A percentile compares a stretch with the other conserved stretches of the same genome.
phyloP scores from a whole-genome alignment of 2,329 filamentous ascomycete species.

The Stachybotrys elegans region DNA sequence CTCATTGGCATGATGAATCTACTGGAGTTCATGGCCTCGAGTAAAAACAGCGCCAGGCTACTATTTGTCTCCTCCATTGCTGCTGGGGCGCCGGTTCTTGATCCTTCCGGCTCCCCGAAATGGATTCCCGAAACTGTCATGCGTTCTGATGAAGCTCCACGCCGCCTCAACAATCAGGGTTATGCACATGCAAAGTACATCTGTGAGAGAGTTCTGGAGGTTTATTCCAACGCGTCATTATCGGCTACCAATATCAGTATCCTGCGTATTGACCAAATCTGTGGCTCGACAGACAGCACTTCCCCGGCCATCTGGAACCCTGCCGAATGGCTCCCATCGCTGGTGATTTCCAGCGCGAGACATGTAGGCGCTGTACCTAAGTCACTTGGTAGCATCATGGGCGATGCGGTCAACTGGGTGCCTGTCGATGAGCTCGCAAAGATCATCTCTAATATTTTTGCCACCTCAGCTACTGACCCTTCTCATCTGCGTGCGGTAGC shows the following conservation, averaged over 20 bases:
- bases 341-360: neutral
- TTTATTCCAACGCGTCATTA: neutral
- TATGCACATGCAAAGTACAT: neutral
- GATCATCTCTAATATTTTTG: neutral
- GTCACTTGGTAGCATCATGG: neutral
- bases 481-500: too few species aligned
- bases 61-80: neutral
- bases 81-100: neutral
- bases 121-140: neutral
- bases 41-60: neutral
- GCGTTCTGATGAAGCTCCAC: neutral
- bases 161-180: neutral
- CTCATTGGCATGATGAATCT: slow-evolving; percentile 21
- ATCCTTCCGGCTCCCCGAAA: too few species aligned
- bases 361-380: neutral
- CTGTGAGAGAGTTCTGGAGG: neutral
- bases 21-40: neutral
- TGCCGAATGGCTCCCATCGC: neutral
- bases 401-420: neutral
- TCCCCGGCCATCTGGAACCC: neutral
- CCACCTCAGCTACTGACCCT: too few species aligned
- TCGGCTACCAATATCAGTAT: too few species aligned
- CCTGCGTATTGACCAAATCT: neutral
- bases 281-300: neutral
- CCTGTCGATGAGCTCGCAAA: neutral